Evolutionary conservation across 306 rosid genomes (phyloP), one percentile per base, ranked within the genome.

Genomic region (Carpinus viminea): DNA sequence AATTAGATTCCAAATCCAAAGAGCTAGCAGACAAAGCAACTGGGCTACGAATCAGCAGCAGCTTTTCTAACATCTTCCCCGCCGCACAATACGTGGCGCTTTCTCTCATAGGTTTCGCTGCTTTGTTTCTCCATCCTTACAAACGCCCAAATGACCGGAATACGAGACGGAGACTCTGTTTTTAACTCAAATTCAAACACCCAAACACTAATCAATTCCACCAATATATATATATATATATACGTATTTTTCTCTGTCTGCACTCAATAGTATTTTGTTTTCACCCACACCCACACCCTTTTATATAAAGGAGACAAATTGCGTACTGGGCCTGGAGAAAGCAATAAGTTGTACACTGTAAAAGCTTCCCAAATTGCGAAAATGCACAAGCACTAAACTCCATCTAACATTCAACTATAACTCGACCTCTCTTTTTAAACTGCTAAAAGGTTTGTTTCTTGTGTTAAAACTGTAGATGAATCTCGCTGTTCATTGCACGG

Each of bases 81-180:
- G 92, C 91, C 93, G 96, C 96, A 85, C 77, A 89, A 82, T 85
- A 85, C 93, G 93, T 90, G 93, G 82, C 88, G 61, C 80, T 85
- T 86, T 93, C 83, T 76, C 87, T 24, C 91, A 82, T 93, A 79
- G 92, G 78, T 87, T 82, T 87, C 87, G 64, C 74, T 86, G 87
- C 87, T 41, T 41, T 36, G 12, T 55, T 71, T 50, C 74, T 76
- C 76, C 78, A 61, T 55, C 41, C 76, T 74, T 72, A 76, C 79
- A 65, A 80, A 34, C 85, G 56, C 85, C 79, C 83, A 78, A 82
- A 79, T 74, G 56, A 72, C 79, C 87, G 81, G 81, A 89, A 79
- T 73, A 75, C 84, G 80, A 89, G 78, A 76, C 64, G 38, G 79
- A 89, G 78, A 76, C 70, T 47, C 77, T 31, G 80, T 80, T 61